Evolutionary conservation across 2,329 filamentous ascomycete species (phyloP).

Genomic region (Zalaria sp.): DNA sequence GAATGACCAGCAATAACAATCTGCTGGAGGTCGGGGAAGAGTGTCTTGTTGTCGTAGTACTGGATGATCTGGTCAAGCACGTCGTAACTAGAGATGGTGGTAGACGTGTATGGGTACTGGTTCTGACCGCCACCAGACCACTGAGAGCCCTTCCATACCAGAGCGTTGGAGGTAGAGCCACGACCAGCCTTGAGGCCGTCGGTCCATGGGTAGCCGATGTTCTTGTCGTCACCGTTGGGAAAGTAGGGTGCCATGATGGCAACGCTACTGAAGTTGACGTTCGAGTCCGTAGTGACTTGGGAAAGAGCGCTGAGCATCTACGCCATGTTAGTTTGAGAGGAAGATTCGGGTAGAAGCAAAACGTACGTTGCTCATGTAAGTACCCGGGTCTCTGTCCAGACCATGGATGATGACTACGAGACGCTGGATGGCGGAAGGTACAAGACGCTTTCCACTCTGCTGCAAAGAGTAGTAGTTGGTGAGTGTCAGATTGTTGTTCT

Average conservation of each 20-base stretch:
- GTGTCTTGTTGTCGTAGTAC: conserved; percentile 18
- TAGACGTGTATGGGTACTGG: conserved; percentile 17
- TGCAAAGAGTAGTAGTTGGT: conserved; percentile 20
- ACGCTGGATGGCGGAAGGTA: conserved; percentile 13
- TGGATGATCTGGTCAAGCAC: conserved; percentile 21
- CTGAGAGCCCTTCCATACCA: conserved; percentile 20
- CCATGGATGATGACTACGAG: conserved; percentile 23
- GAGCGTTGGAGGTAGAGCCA: conserved; percentile 17
- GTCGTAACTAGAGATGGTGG: conserved; percentile 16
- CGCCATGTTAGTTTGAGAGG: background rate
- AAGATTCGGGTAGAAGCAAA: background rate
- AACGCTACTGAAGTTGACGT: conserved; percentile 17
- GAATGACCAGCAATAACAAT: conserved; percentile 23
- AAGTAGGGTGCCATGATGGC: conserved; percentile 21
- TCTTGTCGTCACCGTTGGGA: conserved; percentile 22
- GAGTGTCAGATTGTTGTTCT: conserved; percentile 14
- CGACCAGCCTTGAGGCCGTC: conserved; percentile 9
- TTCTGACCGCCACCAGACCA: conserved; percentile 21
- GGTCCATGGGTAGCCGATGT: conserved; percentile 19
- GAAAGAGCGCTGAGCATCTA: conserved; percentile 18
- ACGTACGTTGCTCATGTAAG: conserved; percentile 14
- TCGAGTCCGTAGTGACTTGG: conserved; percentile 11
- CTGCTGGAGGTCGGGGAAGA: conserved; percentile 22
- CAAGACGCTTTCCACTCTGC: conserved; percentile 12
- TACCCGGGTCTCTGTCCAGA: conserved; percentile 17